Conservation (phyloP, 2,329 filamentous ascomycete genomes). For the Amauroascus verrucosus region DNA sequence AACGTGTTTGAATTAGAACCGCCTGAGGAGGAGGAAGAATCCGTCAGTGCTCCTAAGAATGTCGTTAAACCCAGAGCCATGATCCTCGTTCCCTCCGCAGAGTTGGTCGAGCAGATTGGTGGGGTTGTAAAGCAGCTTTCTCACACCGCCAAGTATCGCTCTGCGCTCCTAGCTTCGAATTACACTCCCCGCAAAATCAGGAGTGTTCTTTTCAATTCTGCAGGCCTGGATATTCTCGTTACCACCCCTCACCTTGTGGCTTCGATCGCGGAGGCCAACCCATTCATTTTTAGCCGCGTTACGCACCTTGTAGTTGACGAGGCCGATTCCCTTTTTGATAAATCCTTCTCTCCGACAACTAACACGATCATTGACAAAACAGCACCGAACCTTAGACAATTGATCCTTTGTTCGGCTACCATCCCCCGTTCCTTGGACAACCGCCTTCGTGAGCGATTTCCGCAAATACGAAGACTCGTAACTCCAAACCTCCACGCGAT, state of each 20-base stretch:
- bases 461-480: conserved; percentile 72
- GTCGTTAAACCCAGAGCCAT: conserved; percentile 67
- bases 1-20: conserved; percentile 53
- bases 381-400: conserved; percentile 68
- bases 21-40: conserved; percentile 52
- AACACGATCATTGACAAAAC: conserved; percentile 71
- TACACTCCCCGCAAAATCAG: conserved; percentile 70
- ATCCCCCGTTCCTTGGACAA: conserved; percentile 84
- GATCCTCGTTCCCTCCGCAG: conserved; percentile 82
- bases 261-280: conserved; percentile 79
- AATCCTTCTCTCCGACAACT: conserved; percentile 78
- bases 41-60: conserved; percentile 57
- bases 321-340: conserved; percentile 89
- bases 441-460: conserved; percentile 71
- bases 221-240: conserved; percentile 75
- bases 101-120: conserved; percentile 82
- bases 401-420: conserved; percentile 90
- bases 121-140: conserved; percentile 69
- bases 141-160: conserved; percentile 77
- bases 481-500: conserved; percentile 96
- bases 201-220: conserved; percentile 67
- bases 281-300: conserved; percentile 85
- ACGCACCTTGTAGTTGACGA: conserved; percentile 85
- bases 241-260: conserved; percentile 81
- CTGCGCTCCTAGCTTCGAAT: conserved; percentile 69